Evolutionary conservation across 1,284 basidiomycete species (phyloP), one percentile per base, ranked within the genome.

Genomic region (Malassezia slooffiae): DNA sequence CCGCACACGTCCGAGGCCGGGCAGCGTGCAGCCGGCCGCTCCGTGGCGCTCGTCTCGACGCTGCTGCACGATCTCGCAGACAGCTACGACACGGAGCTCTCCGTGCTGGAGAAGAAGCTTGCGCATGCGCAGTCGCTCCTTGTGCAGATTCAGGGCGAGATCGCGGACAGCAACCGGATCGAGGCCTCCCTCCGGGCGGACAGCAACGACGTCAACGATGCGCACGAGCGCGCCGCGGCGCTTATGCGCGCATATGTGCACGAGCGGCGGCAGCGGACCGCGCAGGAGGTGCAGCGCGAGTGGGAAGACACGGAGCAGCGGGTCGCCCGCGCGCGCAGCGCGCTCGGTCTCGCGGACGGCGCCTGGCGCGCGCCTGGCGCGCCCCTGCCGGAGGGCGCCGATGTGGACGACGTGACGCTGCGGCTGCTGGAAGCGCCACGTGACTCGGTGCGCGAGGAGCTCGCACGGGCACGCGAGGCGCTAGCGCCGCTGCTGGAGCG

Each of bases 51-150:
- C 54, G 82, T 93, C 69, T 79, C 86, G 5, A 76, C 76, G 45
- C 80, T 96, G 76, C 76, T 99, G 55, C 85, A 90, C 58, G 82
- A 80, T 57, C 77, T 99, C 13, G 90, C 90, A 0, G 75, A 81
- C n/a, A 83, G 85, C 3, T 96, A 90, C 70, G 93, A 99, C 62
- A 80, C 83, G 53, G 93, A 97, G 72, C 75, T 96, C 17, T 77
- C 80, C 48, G 83, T 87, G 44, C 90, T 91, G 68, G 90, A 96
- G 65, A 80, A 87, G 42, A 89, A 95, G 65, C 80, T 85, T 55
- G 78, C 79, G 3, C 91, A 97, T 66, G 91, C 91, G 1, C 84
- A 87, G 56, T 82, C 83, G 2, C 74, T 95, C 42, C 76, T 95
- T 21, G 76, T 77, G 37, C 87, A 84, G 62, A 91, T 96, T 47